phyloP scores from a whole-genome alignment of 2,329 filamentous ascomycete species.

The Xylaria sp. region DNA sequence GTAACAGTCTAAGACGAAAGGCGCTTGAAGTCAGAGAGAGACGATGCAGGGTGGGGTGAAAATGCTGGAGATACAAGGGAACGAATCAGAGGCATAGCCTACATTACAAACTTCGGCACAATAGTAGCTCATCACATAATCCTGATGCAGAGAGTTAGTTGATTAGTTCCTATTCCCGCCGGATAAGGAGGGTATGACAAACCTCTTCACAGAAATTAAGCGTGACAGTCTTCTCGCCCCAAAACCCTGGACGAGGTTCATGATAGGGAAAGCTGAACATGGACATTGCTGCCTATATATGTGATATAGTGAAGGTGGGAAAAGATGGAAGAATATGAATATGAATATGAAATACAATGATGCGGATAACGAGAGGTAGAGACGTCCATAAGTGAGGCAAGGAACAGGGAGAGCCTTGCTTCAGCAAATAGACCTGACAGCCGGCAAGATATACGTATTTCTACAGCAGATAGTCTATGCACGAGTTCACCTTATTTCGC shows the following conservation, averaged over 20 bases:
- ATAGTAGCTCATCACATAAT: conserved; percentile 78
- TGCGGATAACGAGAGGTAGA: not conserved
- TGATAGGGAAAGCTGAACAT: conserved; percentile 48
- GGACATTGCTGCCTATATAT: conserved; percentile 30
- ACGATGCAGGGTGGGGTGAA: too few relatives aligned
- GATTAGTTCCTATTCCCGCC: not conserved
- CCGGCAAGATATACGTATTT: not conserved
- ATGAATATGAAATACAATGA: not conserved
- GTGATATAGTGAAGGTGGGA: not conserved
- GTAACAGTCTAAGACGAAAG: conserved; percentile 71
- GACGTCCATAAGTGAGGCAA: not conserved
- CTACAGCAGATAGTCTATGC: conserved; percentile 3
- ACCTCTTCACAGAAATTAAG: conserved; percentile 86
- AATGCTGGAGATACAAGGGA: not conserved
- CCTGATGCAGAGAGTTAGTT: conserved; percentile 45
- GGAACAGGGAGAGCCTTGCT: conserved; percentile 23
- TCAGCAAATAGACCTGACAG: not conserved
- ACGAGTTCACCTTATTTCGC: not conserved
- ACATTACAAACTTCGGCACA: conserved; percentile 79
- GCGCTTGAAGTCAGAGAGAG: conserved; percentile 4
- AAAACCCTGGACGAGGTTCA: conserved; percentile 61
- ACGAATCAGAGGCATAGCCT: conserved; percentile 21
- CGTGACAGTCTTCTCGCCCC: conserved; percentile 76
- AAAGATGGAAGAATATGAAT: not conserved
- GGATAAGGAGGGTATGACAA: conserved; percentile 31